phyloP scores from a whole-genome alignment of 441 rosid species.

The Syzygium malaccense region DNA sequence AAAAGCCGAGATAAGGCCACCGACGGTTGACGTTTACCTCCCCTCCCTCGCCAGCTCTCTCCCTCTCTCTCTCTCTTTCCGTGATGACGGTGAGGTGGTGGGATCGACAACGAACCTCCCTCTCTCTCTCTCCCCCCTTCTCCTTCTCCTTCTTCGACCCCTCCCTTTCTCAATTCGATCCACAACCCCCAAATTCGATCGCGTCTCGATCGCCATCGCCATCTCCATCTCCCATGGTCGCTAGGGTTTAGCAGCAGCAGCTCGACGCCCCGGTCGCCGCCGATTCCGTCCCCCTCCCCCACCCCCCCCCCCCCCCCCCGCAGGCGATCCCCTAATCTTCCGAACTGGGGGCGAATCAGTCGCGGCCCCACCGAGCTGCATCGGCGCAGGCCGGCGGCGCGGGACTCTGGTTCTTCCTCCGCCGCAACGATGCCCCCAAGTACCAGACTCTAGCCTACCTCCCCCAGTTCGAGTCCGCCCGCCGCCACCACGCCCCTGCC shows the following conservation, averaged over 20 bases:
- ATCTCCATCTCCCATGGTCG: neutral
- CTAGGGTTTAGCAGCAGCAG: neutral
- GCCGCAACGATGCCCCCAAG: conserved; percentile 59
- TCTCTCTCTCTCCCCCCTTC: neutral
- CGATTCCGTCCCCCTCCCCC: neutral
- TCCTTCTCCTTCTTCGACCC: neutral
- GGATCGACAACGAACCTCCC: neutral
- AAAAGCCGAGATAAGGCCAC: neutral
- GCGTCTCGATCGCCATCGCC: neutral
- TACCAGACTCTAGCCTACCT: conserved; percentile 54
- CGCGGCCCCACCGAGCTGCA: conserved; percentile 59
- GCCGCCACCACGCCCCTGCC: conserved; percentile 16
- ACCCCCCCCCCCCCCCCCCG: neutral
- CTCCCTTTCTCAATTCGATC: neutral
- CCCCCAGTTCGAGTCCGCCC: conserved; percentile 30
- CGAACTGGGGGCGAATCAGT: conserved; percentile 93
- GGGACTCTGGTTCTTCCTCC: conserved; percentile 64
- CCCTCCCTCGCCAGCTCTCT: neutral
- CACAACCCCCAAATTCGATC: neutral
- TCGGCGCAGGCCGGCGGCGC: conserved; percentile 48
- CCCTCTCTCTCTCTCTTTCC: neutral
- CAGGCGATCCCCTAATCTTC: neutral
- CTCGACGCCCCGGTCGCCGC: neutral
- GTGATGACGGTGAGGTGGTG: neutral
- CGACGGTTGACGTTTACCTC: neutral